A percentile compares a stretch with the other conserved stretches of the same genome.
Evolutionary conservation across 1,284 basidiomycete species (phyloP).

Genomic region (Wallemia ichthyophaga): DNA sequence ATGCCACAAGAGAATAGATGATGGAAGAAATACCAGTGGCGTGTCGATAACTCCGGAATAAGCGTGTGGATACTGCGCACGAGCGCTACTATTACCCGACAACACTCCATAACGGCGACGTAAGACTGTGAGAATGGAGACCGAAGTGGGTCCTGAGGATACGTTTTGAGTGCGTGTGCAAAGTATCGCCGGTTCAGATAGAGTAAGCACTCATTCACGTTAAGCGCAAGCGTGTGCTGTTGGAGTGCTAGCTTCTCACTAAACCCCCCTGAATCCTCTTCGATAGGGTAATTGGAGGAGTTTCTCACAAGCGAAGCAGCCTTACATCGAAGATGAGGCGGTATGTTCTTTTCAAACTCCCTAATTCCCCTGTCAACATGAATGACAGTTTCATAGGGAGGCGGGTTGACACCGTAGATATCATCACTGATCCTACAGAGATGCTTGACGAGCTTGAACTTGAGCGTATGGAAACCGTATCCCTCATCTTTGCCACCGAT

Average conservation of each 20-base stretch:
- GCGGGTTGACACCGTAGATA: not conserved
- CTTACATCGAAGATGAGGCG: not conserved
- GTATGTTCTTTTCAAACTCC: not conserved
- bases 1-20: constrained; percentile 12
- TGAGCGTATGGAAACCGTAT: constrained; percentile 7
- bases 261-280: not conserved
- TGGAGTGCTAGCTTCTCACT: not conserved
- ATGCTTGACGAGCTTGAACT: constrained; percentile 7
- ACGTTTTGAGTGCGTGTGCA: constrained; percentile 20
- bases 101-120: constrained; percentile 20
- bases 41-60: constrained; percentile 8
- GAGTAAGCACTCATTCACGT: constrained; percentile 14
- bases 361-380: not conserved
- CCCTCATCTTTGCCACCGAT: not conserved
- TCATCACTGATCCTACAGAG: constrained; percentile 2
- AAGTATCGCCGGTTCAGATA: constrained; percentile 26
- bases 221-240: constrained; percentile 7
- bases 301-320: not conserved
- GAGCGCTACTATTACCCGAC: constrained; percentile 9
- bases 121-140: constrained; percentile 24
- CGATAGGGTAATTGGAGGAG: not conserved
- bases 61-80: constrained; percentile 8
- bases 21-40: constrained; percentile 13
- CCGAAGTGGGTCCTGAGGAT: constrained; percentile 18
- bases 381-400: not conserved